Base-by-base conservation (phyloP, 768 basidiomycete genomes). In the Bullera alba region DNA sequence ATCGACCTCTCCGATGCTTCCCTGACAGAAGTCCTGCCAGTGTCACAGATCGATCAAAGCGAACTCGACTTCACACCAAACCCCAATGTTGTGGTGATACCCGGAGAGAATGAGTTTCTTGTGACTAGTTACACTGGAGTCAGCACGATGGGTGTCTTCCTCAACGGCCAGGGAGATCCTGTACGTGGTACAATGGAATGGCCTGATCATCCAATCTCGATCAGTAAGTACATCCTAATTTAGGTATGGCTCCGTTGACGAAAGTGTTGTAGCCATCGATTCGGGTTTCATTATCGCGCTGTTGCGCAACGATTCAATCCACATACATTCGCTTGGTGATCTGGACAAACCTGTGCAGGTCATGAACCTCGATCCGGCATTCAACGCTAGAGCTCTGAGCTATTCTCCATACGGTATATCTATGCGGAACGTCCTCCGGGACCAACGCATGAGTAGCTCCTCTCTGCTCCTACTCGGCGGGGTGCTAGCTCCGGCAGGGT, bases 111-210 rank as follows among this genome's bases (percentile, higher is more conserved):
- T 57, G 91, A 95, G 70, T 95, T 91, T 59, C 78, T 96, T 36
- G 77, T 95, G 19, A 76, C 88, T 15, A 86, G 86, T 2, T 91
- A 85, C 80, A 90, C 84, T 0, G 92, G 87, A 14, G 74, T 77
- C 3, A 81, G 79, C 46, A 86, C 87, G 0, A 75, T 96, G 34
- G 92, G 92, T 0, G 75, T 97, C 8, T 97, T 96, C 60, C 77
- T 96, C 57, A 87, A 80, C 14, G 80, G 82, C 0, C 79, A 81
- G 2, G 91, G 89, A 0, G 90, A 93, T 70, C 89, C 92, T 4
- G 83, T 89, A 6, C 79, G 91, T 39, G 90, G 90, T 2, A 92
- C 91, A 1, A 74, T 95, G 37, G 80, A 88, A 65, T 95, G 89
- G 87, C 78, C 81, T 2, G 79, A 76, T 43, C 83, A 92, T 75